Evolutionary conservation across 2,329 filamentous ascomycete species (phyloP), one percentile per base, ranked within the genome.

Genomic region (Alternaria triticina): DNA sequence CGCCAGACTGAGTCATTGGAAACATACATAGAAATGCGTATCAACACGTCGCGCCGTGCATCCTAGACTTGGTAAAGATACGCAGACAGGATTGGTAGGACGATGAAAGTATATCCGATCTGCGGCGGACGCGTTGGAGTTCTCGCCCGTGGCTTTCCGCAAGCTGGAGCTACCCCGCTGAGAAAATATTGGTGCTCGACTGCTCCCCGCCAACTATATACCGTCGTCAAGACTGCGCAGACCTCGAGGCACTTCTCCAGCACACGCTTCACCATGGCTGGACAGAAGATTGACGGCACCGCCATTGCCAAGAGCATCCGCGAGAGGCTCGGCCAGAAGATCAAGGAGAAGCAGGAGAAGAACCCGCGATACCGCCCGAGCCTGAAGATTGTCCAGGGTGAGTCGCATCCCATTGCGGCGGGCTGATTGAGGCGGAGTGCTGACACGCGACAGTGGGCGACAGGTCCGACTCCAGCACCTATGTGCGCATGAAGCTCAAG

Each of bases 401-500:
- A 74, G 87, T 67, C 49, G 49, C 50, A 47, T 23, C 52, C 59
- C 54, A 65, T 61, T 68, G 60, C 46, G 28, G 20, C 30, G 40
- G 30, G 6, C 6, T 43, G 17, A 20, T 20, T 20, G 12, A 15
- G 10, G 33, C 33, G n/a, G 23, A 33, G 33, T 49, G 49, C 67
- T 71, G 54, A 70, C 47, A 20, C 11, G 1, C 27, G 15, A 11
- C 62, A 96, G 96, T 99, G 72, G 96, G 94, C 78, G 91, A 94
- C 80, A 90, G 96, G 74, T 93, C 92, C 70, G 96, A 99, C 83
- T 97, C 94, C 40, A 91, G 92, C 77, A 98, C 95, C 56, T 99
- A 99, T 91, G 95, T 99, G 82, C 94, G 94, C 83, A 99, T 99
- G 96, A 99, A 99, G 86, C 85, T 97, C 77, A 99, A 97, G 87